These are phyloP conservation scores for Kappamyces sp. DNA, from an alignment of 192 early-diverging fungal genomes.

Conservation along the genomic window DNA sequence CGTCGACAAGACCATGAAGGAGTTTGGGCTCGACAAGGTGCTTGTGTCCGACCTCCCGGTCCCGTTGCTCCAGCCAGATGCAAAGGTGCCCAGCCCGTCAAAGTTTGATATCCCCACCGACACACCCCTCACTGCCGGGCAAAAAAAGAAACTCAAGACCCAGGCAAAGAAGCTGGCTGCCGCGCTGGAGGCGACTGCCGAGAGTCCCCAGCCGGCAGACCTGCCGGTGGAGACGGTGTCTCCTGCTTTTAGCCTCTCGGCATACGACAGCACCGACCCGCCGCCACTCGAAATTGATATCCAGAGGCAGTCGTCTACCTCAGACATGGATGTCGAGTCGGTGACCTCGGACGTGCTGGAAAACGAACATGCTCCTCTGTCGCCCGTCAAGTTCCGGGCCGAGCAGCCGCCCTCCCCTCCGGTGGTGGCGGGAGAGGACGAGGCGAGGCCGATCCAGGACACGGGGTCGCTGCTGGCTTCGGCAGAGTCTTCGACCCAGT, in stretches of 20 bases:
- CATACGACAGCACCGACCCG: too few relatives aligned
- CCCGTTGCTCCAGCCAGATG: background rate
- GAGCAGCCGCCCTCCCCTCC: slow-evolving; percentile 10
- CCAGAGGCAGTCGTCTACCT: background rate
- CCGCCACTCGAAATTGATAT: too few relatives aligned
- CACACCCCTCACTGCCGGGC: slow-evolving; percentile 36
- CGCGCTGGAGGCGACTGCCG: too few relatives aligned
- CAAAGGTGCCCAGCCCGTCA: slow-evolving; percentile 11
- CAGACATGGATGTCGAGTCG: slow-evolving; percentile 13
- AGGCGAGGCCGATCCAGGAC: background rate
- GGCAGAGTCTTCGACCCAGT: background rate
- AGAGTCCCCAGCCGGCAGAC: too few relatives aligned
- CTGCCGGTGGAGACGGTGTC: too few relatives aligned
- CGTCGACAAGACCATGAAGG: slow-evolving; percentile 70
- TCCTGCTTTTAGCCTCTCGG: too few relatives aligned
- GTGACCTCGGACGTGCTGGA: slow-evolving; percentile 5
- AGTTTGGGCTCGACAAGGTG: slow-evolving; percentile 38
- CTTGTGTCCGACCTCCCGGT: slow-evolving; percentile 16
- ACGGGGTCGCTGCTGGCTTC: background rate
- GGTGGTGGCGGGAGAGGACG: background rate
- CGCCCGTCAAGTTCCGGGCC: background rate
- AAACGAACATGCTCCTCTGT: background rate
- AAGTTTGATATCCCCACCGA: slow-evolving; percentile 10
- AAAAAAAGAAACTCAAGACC: slow-evolving; percentile 53
- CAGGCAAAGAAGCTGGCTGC: slow-evolving; percentile 36